Evolutionary conservation across 108 stramenopile species (phyloP), one percentile per base, ranked within the genome.

Genomic region (Parmales sp.): DNA sequence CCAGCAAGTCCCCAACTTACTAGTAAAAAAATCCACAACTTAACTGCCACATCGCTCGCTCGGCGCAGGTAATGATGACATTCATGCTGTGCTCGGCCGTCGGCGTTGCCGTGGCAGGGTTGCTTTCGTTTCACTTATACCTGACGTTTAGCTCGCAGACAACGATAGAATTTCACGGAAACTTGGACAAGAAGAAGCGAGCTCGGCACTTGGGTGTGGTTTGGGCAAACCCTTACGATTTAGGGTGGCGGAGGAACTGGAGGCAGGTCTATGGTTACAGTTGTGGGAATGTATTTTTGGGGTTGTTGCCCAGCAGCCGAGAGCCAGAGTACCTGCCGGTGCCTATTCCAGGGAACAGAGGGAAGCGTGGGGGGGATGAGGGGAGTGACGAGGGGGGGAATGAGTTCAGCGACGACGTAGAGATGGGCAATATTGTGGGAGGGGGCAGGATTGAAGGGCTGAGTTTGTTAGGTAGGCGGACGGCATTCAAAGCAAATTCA

Each of bases 161-260:
- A 8, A 93, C 92, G 13, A 93, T 93, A 70, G 92, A 93, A 76
- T 93, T 93, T 65, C 90, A 93, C 75, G 88, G 80, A 18, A 92
- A 90, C 68, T 82, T 74, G 34, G 45, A 69, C 9, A 80, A 83
- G 37, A 69, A 74, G 48, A 51, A 79, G 48, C 75, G 69, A 38
- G 80, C 78, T 18, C 72, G 69, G n/a, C 39, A 67, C 29, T 31
- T 69, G 5, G 71, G 76, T 1, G 38, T 69, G 7, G 73, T 74
- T 20, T 90, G 77, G 77, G 78, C 63, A 26, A 92, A 92, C 76
- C 91, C 89, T 0, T 90, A 92, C 72, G 78, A 77, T 51, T 60
- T 84, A 28, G 91, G 89, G 23, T 75, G 76, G 77, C 77, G 48
- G 69, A 76, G 77, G 37, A 92, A 92, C 69, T 86, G 76, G 77